These are phyloP conservation scores for Colletotrichum sp. DNA, from an alignment of 2,329 filamentous ascomycete species.

Conservation along the genomic window DNA sequence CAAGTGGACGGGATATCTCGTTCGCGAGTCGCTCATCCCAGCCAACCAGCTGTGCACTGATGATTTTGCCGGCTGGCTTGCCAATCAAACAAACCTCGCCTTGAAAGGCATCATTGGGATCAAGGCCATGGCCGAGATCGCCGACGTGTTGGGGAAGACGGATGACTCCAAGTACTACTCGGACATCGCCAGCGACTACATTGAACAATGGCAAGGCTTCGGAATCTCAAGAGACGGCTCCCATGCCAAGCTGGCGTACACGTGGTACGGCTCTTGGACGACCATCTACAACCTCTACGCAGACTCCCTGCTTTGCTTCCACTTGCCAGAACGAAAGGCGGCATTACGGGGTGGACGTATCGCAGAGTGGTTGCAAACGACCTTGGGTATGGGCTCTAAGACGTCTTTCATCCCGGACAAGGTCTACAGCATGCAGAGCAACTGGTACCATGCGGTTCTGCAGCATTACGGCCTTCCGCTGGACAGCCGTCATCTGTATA, in stretches of 20 bases:
- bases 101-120: conserved; percentile 81
- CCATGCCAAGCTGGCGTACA: conserved; percentile 79
- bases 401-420: conserved; percentile 71
- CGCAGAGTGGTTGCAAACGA: conserved; percentile 21
- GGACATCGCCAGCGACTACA: conserved; percentile 69
- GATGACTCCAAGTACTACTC: conserved; percentile 66
- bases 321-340: conserved; percentile 44
- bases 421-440: conserved; percentile 80
- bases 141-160: conserved; percentile 61
- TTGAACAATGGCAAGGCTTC: conserved; percentile 74
- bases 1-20: conserved; percentile 77
- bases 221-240: conserved; percentile 74
- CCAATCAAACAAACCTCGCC: conserved; percentile 77
- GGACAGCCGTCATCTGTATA: conserved; percentile 82
- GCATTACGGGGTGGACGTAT: conserved; percentile 8
- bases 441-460: conserved; percentile 80
- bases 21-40: conserved; percentile 72
- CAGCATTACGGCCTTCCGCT: conserved; percentile 85
- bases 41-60: conserved; percentile 78
- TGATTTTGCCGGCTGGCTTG: conserved; percentile 78
- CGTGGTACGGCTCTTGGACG: conserved; percentile 84
- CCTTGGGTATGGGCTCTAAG: conserved; percentile 28
- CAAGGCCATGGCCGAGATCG: conserved; percentile 76
- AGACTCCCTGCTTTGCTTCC: conserved; percentile 80
- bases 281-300: conserved; percentile 82